phyloP scores from a whole-genome alignment of 1,139 yeast genomes.

The Saccharomycopsis hybrid region DNA sequence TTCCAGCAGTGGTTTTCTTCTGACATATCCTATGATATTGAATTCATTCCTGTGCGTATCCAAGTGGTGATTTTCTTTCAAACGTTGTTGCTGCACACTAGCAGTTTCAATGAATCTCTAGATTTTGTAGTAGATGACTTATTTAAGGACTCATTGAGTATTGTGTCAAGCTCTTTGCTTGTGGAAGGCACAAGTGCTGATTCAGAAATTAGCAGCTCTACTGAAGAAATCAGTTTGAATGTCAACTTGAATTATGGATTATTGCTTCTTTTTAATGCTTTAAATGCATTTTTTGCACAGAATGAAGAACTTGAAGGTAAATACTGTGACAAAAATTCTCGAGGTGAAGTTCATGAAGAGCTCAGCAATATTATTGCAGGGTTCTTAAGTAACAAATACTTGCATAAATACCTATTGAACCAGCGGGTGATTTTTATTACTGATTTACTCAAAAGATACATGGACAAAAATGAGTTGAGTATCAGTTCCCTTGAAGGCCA shows the following conservation, averaged over 20 bases:
- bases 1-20: slow-evolving; percentile 54
- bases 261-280: slow-evolving; percentile 36
- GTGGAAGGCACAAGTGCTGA: slow-evolving; percentile 23
- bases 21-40: slow-evolving; percentile 52
- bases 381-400: slow-evolving; percentile 2
- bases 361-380: slow-evolving; percentile 7
- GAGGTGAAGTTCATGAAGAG: slow-evolving; percentile 7
- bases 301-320: not conserved
- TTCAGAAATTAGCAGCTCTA: not conserved
- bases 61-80: slow-evolving; percentile 40
- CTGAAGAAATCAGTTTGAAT: slow-evolving; percentile 6
- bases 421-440: slow-evolving; percentile 6
- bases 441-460: slow-evolving; percentile 1
- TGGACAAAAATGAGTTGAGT: not conserved
- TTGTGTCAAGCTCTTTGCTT: slow-evolving; percentile 7
- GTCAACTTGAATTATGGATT: slow-evolving; percentile 42
- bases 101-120: not conserved
- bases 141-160: slow-evolving; percentile 9
- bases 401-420: not conserved
- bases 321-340: not conserved
- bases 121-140: slow-evolving; percentile 10
- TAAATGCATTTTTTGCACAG: slow-evolving; percentile 22
- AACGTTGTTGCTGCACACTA: not conserved
- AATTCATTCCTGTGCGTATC: slow-evolving; percentile 45
- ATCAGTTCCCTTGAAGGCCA: not conserved